phyloP scores from a whole-genome alignment of 1,139 yeast genomes.

The Debaryomyces nepalensis region DNA sequence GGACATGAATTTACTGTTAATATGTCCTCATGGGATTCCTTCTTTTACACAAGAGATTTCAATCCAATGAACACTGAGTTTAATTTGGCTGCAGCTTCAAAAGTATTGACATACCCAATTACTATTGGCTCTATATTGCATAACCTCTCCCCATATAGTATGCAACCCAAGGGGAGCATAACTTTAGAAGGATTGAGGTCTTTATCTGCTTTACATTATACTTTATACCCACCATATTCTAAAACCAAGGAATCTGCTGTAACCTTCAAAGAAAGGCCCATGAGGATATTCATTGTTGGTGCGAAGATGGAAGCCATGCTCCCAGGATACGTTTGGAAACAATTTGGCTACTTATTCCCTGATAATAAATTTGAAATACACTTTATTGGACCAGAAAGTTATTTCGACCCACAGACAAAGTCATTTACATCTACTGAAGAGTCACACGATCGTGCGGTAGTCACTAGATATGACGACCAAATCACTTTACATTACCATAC shows the following conservation, averaged over 20 bases:
- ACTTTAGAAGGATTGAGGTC: slow-evolving; percentile 93
- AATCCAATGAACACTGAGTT: slow-evolving; percentile 97
- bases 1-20: slow-evolving; percentile 78
- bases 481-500: slow-evolving; percentile 83
- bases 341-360: slow-evolving; percentile 85
- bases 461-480: slow-evolving; percentile 75
- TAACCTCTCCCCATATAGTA: slow-evolving; percentile 80
- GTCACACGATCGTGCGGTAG: slow-evolving; percentile 62
- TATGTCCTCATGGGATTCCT: slow-evolving; percentile 88
- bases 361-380: slow-evolving; percentile 81
- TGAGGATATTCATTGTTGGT: slow-evolving; percentile 87
- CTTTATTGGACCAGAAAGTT: slow-evolving; percentile 92
- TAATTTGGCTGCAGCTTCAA: slow-evolving; percentile 93
- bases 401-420: slow-evolving; percentile 61
- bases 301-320: slow-evolving; percentile 92
- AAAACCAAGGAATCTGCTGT: slow-evolving; percentile 45
- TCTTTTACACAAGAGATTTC: slow-evolving; percentile 89
- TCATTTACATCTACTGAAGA: slow-evolving; percentile 42
- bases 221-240: slow-evolving; percentile 76
- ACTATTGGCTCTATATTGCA: slow-evolving; percentile 86
- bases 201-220: slow-evolving; percentile 86
- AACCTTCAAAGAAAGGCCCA: slow-evolving; percentile 79
- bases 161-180: slow-evolving; percentile 84
- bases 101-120: slow-evolving; percentile 89
- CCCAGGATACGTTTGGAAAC: slow-evolving; percentile 97